Conservation (phyloP, 208 protist species). For the Trypanosoma theileri region DNA sequence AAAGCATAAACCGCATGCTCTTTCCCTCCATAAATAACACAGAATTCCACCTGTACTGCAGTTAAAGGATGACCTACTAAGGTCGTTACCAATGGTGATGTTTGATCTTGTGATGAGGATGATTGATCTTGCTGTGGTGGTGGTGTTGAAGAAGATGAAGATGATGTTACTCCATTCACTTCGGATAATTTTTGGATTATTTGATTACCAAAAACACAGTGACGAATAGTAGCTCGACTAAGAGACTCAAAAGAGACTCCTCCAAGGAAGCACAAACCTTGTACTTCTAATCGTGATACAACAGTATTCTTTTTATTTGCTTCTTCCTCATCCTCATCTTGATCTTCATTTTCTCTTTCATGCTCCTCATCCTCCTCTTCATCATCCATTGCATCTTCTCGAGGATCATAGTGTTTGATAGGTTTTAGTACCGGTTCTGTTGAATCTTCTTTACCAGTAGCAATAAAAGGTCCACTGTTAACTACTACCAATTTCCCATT, state of each 20-base stretch:
- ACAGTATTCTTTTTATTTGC: conserved; percentile 17
- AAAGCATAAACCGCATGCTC: conserved; percentile 76
- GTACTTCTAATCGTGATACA: conserved; percentile 32
- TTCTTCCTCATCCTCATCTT: conserved; percentile 27
- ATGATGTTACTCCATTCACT: background rate
- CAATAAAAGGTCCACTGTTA: conserved; percentile 26
- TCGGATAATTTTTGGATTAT: background rate
- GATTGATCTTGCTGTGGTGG: background rate
- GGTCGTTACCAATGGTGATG: conserved; percentile 31
- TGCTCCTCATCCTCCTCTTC: conserved; percentile 37
- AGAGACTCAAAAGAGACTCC: conserved; percentile 60
- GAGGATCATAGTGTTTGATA: conserved; percentile 24
- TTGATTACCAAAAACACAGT: conserved; percentile 62
- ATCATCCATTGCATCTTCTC: conserved; percentile 27
- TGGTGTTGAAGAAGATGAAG: conserved; percentile 1
- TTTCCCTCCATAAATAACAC: conserved; percentile 60
- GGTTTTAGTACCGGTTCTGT: conserved; percentile 18
- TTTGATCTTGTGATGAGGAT: background rate
- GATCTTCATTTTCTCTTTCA: conserved; percentile 15
- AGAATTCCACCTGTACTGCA: conserved; percentile 52
- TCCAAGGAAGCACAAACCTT: conserved; percentile 60
- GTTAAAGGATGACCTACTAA: conserved; percentile 56
- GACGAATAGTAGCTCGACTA: conserved; percentile 48
- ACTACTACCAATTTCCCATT: conserved; percentile 23
- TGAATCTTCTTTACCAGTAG: conserved; percentile 13